Base-by-base conservation (phyloP, 2,329 filamentous ascomycete species). In the Penicillium hordei region DNA sequence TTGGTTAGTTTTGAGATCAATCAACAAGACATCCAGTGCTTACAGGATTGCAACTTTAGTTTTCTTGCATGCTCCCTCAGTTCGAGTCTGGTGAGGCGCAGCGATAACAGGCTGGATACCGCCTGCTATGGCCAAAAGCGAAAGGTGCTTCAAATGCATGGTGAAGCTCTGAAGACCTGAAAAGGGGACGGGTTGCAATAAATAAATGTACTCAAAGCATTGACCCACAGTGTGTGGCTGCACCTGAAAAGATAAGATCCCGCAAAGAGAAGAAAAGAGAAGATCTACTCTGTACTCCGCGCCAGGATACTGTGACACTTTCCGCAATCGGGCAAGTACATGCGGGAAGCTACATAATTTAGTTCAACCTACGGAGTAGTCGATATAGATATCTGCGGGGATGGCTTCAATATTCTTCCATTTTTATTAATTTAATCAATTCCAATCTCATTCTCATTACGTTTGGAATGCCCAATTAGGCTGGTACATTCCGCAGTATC, bases 31-130 rank as follows among this genome's bases (percentile, higher is more conserved):
- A 15, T 15, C 1, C 7, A 44, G 39, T 29, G 4, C 63, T 55
- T 60, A 65, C 62, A 65, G 31, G 42, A 65, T 65, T 1, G 60
- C 64, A 48, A 65, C 64, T 21, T 58, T 65, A 2, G 64, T 65
- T 46, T 65, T 65, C 54, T 63, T 63, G 43, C 64, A 65, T 21
- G 46, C 60, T 10, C 58, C 60, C n/a, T 65, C 60, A 0, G 39
- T 39, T 27, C 51, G 57, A 9, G 36, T 19, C n/a, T 50, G 60
- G 9, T 63, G 59, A 27, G 64, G 60, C 42, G 60, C 59, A 34
- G 52, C 57, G 15, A 54, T 49, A 51, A 48, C 48, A 36, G 60
- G 57, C 53, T 60, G 61, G 15, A 59, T 21, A 8, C 49, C 38
- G 12, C 59, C 50, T 29, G 58, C 57, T 51, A 61, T 45, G 15